Evolutionary conservation across 495 filamentous ascomycete species (phyloP), one percentile per base, ranked within the genome.

Genomic region (Aspergillus heteromorphus): DNA sequence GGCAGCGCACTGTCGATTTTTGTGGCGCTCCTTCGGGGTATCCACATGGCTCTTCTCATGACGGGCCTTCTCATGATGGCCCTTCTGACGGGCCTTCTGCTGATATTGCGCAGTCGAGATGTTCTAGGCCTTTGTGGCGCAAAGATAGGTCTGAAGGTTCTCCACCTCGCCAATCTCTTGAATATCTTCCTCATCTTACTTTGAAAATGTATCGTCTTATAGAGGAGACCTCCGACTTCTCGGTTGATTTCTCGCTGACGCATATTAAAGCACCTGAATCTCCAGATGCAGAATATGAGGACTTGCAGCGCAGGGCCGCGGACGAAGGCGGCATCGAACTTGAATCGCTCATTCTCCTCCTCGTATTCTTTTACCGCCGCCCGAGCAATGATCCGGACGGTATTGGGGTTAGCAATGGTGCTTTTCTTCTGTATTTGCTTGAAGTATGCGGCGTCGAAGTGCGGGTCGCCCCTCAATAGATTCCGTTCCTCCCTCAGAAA

Each of bases 331-430:
- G 2, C 13, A 11, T 19, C 6, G 23, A 11, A 16, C 17, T 34
- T 34, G 34, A 13, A n/a, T 38, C 5, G 34, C n/a, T 38, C 34
- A 5, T 38, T 13, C 10, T 38, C 4, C 1, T 38, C 34, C 5
- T n/a, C 57, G 25, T 67, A 67, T 51, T 76, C 70, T 21, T 61
- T 60, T 20, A 68, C 53, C 9, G 73, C 77, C 16, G 64, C 65
- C 53, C 67, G 69, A 3, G 67, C 56, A 47, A 79, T 65, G 42
- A 72, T 70, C 42, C 75, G 70, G 45, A 77, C 63, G 19, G 74
- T 78, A 41, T 70, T 69, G 9, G 71, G 30, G 50, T 74, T 65
- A 6, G 77, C 72, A 45, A 68, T 30, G 6, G 65, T 56, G 21
- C 60, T 57, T 47, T 71, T 72, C 7, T 50, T 43, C 38, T 65